Percentiles rank a stretch among this genome's conserved stretches.
phyloP scores from a whole-genome alignment of 1,284 basidiomycete genomes.

The Gastroboletus turbinatus region DNA sequence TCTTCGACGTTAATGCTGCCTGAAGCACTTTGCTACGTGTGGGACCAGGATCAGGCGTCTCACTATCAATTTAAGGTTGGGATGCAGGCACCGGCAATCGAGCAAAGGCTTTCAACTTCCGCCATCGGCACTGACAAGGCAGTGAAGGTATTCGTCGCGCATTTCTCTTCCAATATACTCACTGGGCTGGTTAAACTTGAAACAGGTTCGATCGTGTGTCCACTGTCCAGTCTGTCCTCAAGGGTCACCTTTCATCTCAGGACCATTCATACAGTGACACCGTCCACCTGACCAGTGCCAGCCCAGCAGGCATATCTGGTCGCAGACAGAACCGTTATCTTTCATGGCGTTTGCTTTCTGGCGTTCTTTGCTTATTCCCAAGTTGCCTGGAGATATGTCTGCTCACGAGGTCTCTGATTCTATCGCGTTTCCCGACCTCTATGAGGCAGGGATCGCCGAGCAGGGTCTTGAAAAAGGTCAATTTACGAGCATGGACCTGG shows the following conservation, averaged over 20 bases:
- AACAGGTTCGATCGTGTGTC: constrained; percentile 1
- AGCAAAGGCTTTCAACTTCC: not conserved
- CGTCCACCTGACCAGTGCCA: constrained; percentile 8
- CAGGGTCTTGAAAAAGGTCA: constrained; percentile 25
- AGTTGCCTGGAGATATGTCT: constrained; percentile 16
- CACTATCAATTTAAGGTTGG: not conserved
- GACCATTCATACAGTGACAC: not conserved
- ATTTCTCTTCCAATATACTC: not conserved
- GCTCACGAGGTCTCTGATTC: not conserved
- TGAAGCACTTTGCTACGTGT: too few relatives aligned
- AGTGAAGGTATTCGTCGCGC: not conserved
- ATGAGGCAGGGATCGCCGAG: constrained; percentile 33
- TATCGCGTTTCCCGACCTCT: constrained; percentile 24
- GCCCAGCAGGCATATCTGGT: not conserved
- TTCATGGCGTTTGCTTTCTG: constrained; percentile 4
- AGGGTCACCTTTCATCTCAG: not conserved
- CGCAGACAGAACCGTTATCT: not conserved
- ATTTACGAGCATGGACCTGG: constrained; percentile 33
- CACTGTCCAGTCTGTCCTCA: not conserved
- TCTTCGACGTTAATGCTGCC: too few relatives aligned
- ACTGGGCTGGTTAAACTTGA: not conserved
- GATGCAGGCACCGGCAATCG: not conserved
- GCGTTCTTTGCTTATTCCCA: constrained; percentile 2
- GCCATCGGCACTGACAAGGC: not conserved
- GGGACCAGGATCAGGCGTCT: too few relatives aligned